A percentile compares a stretch with the other conserved stretches of the same genome.
phyloP scores from a whole-genome alignment of 2,329 filamentous ascomycete genomes.

The Fusarium incarnatum region DNA sequence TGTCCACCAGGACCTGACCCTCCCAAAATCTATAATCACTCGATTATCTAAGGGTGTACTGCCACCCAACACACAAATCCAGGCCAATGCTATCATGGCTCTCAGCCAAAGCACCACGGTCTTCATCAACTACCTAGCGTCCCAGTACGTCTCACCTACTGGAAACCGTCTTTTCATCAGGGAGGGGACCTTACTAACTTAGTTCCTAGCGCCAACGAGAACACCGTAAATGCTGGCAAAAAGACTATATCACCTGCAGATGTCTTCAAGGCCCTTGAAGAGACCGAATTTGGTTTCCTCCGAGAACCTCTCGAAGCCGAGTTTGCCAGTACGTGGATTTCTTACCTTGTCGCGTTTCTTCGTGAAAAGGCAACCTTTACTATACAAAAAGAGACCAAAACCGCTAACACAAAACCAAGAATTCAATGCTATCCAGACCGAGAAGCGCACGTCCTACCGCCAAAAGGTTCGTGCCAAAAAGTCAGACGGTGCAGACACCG shows the following conservation, averaged over 20 bases:
- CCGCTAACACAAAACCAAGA: slow-evolving; percentile 56
- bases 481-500: slow-evolving; percentile 51
- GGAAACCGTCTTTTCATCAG: neutral
- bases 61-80: slow-evolving; percentile 83
- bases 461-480: slow-evolving; percentile 77
- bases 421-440: slow-evolving; percentile 78
- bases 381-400: neutral
- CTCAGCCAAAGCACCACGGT: slow-evolving; percentile 85
- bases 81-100: slow-evolving; percentile 82
- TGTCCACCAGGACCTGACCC: slow-evolving; percentile 71
- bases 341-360: neutral
- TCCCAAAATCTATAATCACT: slow-evolving; percentile 85
- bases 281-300: slow-evolving; percentile 81
- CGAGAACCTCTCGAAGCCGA: slow-evolving; percentile 77
- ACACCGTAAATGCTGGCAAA: slow-evolving; percentile 73
- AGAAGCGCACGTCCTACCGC: slow-evolving; percentile 79
- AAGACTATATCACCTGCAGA: slow-evolving; percentile 83
- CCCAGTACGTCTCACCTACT: slow-evolving; percentile 68
- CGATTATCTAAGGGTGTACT: slow-evolving; percentile 83
- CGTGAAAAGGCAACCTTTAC: neutral
- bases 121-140: slow-evolving; percentile 83
- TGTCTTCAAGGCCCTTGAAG: slow-evolving; percentile 81
- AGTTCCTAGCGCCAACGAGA: slow-evolving; percentile 74
- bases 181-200: slow-evolving; percentile 7
- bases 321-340: slow-evolving; percentile 71